Base-by-base conservation (phyloP, 768 basidiomycete genomes). In the Hortiboletus flavorubellus region DNA sequence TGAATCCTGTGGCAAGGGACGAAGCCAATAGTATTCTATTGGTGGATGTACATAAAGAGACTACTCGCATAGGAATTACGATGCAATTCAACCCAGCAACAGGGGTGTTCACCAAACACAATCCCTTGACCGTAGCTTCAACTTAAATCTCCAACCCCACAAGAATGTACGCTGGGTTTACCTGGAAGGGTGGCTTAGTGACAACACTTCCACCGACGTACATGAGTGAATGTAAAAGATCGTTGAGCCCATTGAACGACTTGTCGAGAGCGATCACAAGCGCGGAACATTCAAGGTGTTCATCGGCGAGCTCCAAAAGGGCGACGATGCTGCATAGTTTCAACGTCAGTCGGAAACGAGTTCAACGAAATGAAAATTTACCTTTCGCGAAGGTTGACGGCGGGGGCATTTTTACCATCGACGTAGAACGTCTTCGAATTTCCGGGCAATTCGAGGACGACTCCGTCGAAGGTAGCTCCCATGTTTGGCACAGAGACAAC, bases 121-220 rank as follows among this genome's bases (percentile, higher is more conserved):
- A 61, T 68, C 68, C 69, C 68, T 55, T 58, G 65, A 60, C 70
- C 68, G 12, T 31, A 8, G 12, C 26, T 38, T 42, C 39, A 29
- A 46, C 53, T 62, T 75, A 92, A 56, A 94, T 84, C 64, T 93
- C 92, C 71, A 95, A 75, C 39, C 93, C 93, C 51, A 95, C 88
- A 44, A 94, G 84, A 35, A 95, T 82, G 68, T 85, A 91, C 16
- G 85, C 82, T 30, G 87, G 79, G 65, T 91, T 82, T 54, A 87
- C 83, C 64, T 83, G 77, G 77, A 89, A 90, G 26, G 82, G 83
- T 51, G 89, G 88, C 67, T 84, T 86, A 51, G 91, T 89, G 49
- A 95, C 85, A 50, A 95, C 87, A 47, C 80, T 82, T 52, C 90
- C 93, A 59, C 92, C 92, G 49, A 94, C 89, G 72, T 95, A 95